Conservation (phyloP, 225 moss, liverwort and hornwort genomes). For the Polytrichum commune region DNA sequence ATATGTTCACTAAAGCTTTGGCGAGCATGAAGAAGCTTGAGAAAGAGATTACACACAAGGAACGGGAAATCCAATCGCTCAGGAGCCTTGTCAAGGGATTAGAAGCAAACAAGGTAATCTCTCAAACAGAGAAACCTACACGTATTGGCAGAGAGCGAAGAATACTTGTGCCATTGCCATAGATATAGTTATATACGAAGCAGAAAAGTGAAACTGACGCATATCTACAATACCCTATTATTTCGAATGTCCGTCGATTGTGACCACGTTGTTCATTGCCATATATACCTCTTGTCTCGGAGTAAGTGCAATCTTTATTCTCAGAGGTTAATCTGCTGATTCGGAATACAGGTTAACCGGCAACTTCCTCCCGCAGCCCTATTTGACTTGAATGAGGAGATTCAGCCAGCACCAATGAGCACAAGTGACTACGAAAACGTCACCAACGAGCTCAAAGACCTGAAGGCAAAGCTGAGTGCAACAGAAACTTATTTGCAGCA, state of each 20-base stretch:
- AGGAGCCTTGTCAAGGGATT: constrained; percentile 18
- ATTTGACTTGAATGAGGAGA: constrained; percentile 6
- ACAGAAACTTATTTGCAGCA: constrained; percentile 32
- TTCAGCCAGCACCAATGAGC: background rate
- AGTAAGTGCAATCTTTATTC: background rate
- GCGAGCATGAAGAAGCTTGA: constrained; percentile 44
- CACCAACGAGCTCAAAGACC: constrained; percentile 20
- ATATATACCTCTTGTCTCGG: background rate
- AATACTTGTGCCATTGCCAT: background rate
- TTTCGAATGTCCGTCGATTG: background rate
- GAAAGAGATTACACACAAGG: constrained; percentile 41
- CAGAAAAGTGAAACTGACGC: background rate
- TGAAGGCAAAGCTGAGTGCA: constrained; percentile 30
- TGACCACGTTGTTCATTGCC: background rate
- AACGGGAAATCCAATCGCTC: constrained; percentile 25
- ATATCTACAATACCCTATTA: background rate
- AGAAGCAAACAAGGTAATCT: constrained; percentile 23
- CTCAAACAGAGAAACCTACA: background rate
- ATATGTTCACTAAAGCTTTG: constrained; percentile 46
- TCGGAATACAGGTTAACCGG: constrained; percentile 3
- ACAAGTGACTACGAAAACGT: constrained; percentile 1
- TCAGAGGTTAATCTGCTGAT: background rate
- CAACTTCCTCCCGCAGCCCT: background rate
- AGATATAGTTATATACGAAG: background rate
- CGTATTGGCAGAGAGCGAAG: background rate